These are phyloP conservation scores for Neurospora sp. DNA, from an alignment of 2,329 filamentous ascomycete species.

Conservation along the genomic window DNA sequence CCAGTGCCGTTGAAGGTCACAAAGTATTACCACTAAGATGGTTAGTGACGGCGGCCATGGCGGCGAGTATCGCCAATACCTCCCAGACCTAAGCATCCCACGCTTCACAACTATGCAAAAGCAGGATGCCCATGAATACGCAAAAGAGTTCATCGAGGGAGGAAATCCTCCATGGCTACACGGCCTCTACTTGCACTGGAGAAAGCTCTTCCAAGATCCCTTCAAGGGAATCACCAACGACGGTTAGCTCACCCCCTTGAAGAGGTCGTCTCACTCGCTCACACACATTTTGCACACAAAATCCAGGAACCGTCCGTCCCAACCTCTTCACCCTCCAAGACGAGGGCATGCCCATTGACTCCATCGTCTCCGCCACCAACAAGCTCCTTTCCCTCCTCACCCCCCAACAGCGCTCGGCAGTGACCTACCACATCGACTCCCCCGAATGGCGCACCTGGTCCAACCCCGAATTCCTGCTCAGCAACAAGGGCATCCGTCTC, in stretches of 20 bases:
- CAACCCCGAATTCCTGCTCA: constrained; percentile 65
- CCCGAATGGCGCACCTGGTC: constrained; percentile 62
- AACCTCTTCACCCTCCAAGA: constrained; percentile 52
- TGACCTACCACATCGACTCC: constrained; percentile 55
- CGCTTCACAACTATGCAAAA: constrained; percentile 54
- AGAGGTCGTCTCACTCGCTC: constrained; percentile 6
- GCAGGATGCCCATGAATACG: constrained; percentile 55
- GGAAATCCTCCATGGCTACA: constrained; percentile 59
- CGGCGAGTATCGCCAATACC: constrained; percentile 43
- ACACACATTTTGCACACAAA: background rate
- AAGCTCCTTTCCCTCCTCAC: constrained; percentile 36
- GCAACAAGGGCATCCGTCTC: constrained; percentile 58
- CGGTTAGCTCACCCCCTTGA: constrained; percentile 30
- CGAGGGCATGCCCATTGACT: constrained; percentile 49
- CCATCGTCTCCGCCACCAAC: constrained; percentile 44
- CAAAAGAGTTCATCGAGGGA: constrained; percentile 46
- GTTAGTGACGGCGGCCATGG: constrained; percentile 1
- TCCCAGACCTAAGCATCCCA: constrained; percentile 51
- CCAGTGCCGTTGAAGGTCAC: background rate
- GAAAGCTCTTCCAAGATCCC: constrained; percentile 51
- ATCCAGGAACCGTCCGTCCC: constrained; percentile 37
- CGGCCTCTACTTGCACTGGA: constrained; percentile 50
- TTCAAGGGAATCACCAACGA: constrained; percentile 63
- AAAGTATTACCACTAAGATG: background rate
- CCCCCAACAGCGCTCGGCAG: constrained; percentile 35